Conservation (phyloP, 1,284 basidiomycete species). For the Mrakiaceae sp. region DNA sequence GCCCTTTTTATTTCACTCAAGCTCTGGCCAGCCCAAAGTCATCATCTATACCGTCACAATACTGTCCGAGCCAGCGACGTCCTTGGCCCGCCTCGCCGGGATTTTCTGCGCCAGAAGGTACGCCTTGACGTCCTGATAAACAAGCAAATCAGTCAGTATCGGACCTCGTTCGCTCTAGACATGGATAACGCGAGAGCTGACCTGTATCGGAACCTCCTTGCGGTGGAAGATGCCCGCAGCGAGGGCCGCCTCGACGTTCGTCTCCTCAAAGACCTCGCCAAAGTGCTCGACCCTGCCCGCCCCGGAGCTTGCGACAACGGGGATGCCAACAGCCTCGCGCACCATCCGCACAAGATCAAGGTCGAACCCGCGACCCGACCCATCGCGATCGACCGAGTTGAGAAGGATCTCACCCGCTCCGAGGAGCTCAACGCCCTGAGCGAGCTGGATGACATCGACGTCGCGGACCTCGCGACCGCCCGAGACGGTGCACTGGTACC, state of each 20-base stretch:
- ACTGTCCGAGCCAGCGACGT: conserved; percentile 8
- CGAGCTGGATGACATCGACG: conserved; percentile 86
- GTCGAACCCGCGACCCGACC: conserved; percentile 88
- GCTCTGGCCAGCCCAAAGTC: not conserved
- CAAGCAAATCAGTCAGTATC: no score
- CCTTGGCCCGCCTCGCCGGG: conserved; percentile 14
- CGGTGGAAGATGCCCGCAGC: conserved; percentile 98
- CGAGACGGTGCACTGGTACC: conserved; percentile 96
- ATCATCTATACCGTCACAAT: not conserved
- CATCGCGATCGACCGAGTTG: conserved; percentile 96
- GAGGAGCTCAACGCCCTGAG: conserved; percentile 71
- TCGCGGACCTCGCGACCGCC: conserved; percentile 81
- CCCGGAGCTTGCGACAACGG: conserved; percentile 89
- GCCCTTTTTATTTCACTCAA: no score
- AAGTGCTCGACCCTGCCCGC: conserved; percentile 79
- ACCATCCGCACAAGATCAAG: conserved; percentile 69
- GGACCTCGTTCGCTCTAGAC: not conserved
- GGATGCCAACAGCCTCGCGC: conserved; percentile 65
- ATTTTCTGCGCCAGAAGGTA: conserved; percentile 11
- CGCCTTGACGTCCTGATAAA: conserved; percentile 10
- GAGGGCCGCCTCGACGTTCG: conserved; percentile 78
- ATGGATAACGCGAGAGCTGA: conserved; percentile 23
- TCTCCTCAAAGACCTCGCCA: conserved; percentile 66
- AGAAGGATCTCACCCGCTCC: conserved; percentile 93
- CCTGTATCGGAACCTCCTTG: conserved; percentile 56